Percentiles rank a stretch among this genome's conserved stretches.
Evolutionary conservation across 805 yeast genomes (phyloP).

Genomic region (Saccharomycopsis oosterbeekiorum): DNA sequence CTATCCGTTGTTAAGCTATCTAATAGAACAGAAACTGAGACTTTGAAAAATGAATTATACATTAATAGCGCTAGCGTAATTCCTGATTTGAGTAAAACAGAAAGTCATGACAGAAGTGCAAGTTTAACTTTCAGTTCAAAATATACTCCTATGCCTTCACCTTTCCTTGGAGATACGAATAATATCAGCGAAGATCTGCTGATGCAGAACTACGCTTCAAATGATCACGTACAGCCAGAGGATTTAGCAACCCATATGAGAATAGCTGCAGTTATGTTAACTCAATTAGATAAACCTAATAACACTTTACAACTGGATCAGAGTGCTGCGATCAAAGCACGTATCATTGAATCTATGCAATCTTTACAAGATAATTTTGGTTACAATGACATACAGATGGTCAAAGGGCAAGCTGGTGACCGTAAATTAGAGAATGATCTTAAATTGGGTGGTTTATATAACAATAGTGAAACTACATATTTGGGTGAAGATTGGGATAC

Average conservation of each 20-base stretch:
- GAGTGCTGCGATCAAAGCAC: slow-evolving; percentile 54
- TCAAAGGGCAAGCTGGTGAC: slow-evolving; percentile 74
- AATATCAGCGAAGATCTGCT: background rate
- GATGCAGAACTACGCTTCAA: slow-evolving; percentile 3
- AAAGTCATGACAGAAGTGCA: slow-evolving; percentile 24
- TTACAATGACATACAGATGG: slow-evolving; percentile 38
- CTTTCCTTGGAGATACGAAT: background rate
- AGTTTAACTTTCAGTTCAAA: slow-evolving; percentile 30
- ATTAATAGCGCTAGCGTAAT: slow-evolving; percentile 31
- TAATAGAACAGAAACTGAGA: slow-evolving; percentile 36
- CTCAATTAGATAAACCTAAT: slow-evolving; percentile 68
- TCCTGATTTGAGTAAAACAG: slow-evolving; percentile 26
- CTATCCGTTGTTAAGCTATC: slow-evolving; percentile 48
- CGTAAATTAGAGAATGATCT: slow-evolving; percentile 87
- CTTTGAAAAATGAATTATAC: slow-evolving; percentile 32
- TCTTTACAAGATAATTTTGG: slow-evolving; percentile 61
- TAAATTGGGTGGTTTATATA: slow-evolving; percentile 64
- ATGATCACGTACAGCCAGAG: slow-evolving; percentile 29
- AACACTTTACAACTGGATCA: slow-evolving; percentile 42
- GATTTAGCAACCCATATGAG: slow-evolving; percentile 86
- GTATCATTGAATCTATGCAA: slow-evolving; percentile 66
- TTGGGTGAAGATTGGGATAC: slow-evolving; percentile 90
- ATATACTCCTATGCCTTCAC: slow-evolving; percentile 23
- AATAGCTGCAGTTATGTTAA: slow-evolving; percentile 89
- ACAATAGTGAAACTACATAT: slow-evolving; percentile 36